Evolutionary conservation across 306 rosid species (phyloP).

Genomic region (Glycine latifolia): DNA sequence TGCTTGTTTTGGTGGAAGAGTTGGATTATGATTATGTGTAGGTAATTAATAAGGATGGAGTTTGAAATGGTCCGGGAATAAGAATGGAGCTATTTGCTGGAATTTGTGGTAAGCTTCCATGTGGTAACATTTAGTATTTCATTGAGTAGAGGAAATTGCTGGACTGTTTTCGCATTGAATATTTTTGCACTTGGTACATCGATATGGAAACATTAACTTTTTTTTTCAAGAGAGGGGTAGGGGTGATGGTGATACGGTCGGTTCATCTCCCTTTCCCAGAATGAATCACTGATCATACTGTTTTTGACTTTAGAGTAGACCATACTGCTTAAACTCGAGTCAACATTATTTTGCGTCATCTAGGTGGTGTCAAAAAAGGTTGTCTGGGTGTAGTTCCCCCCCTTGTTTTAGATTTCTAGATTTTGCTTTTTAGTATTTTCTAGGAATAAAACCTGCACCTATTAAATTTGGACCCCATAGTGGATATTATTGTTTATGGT

Average conservation of each 20-base stretch:
- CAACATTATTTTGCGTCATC: slow-evolving; percentile 17
- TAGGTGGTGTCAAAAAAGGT: slow-evolving; percentile 12
- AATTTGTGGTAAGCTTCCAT: slow-evolving; percentile 42
- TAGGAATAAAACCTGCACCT: neutral
- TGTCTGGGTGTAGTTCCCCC: neutral
- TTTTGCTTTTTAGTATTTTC: slow-evolving; percentile 21
- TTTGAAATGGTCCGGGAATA: slow-evolving; percentile 37
- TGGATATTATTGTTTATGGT: slow-evolving; percentile 1
- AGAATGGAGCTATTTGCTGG: slow-evolving; percentile 34
- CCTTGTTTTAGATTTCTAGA: slow-evolving; percentile 25
- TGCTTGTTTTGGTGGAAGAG: slow-evolving; percentile 6
- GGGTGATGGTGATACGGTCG: slow-evolving; percentile 46
- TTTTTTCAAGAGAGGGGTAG: slow-evolving; percentile 13
- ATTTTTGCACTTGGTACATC: slow-evolving; percentile 5
- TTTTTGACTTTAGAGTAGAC: slow-evolving; percentile 37
- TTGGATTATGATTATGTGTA: slow-evolving; percentile 32
- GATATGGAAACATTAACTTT: neutral
- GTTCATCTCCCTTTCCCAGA: slow-evolving; percentile 45
- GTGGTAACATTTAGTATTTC: neutral
- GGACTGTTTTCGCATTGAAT: slow-evolving; percentile 38
- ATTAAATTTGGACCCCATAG: no score
- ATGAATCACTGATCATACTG: slow-evolving; percentile 5
- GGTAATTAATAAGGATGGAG: slow-evolving; percentile 36
- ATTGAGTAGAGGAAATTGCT: neutral
- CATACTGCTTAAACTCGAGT: neutral